Conservation (phyloP, 2,329 filamentous ascomycete species). For the Aschersonia sp. region DNA sequence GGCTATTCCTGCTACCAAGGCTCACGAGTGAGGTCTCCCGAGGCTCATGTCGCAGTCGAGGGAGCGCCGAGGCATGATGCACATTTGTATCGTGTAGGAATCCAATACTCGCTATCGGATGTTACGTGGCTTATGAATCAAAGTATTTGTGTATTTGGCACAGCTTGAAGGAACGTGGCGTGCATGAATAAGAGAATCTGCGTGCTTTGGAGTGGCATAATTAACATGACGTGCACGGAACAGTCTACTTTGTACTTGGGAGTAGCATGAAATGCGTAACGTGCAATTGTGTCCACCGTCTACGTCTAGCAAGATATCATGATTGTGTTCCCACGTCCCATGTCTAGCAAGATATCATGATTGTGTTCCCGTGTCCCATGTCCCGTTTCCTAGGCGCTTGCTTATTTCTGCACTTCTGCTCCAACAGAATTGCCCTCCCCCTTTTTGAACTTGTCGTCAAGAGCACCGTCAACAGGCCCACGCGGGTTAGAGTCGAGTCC, state of each 20-base stretch:
- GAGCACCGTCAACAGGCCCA: slow-evolving; percentile 43
- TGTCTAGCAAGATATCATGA: neutral
- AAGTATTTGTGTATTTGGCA: no score
- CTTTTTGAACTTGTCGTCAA: slow-evolving; percentile 48
- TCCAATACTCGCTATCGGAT: no score
- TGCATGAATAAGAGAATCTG: no score
- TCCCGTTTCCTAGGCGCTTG: neutral
- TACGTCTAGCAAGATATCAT: neutral
- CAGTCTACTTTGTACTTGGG: no score
- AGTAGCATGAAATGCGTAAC: no score
- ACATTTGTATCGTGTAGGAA: no score
- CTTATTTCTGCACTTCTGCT: slow-evolving; percentile 2
- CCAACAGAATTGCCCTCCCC: slow-evolving; percentile 6
- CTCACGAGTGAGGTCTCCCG: slow-evolving; percentile 5
- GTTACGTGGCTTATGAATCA: no score
- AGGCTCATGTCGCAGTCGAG: no score
- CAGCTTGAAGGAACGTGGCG: no score
- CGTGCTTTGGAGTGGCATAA: no score
- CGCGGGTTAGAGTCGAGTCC: slow-evolving; percentile 51
- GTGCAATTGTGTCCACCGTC: neutral
- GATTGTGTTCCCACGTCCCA: neutral
- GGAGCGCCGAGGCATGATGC: no score
- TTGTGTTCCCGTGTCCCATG: neutral
- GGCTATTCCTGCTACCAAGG: slow-evolving; percentile 8
- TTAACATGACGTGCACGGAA: no score